phyloP scores from a whole-genome alignment of 1,284 basidiomycete genomes.

The Irpex rosettiformis region DNA sequence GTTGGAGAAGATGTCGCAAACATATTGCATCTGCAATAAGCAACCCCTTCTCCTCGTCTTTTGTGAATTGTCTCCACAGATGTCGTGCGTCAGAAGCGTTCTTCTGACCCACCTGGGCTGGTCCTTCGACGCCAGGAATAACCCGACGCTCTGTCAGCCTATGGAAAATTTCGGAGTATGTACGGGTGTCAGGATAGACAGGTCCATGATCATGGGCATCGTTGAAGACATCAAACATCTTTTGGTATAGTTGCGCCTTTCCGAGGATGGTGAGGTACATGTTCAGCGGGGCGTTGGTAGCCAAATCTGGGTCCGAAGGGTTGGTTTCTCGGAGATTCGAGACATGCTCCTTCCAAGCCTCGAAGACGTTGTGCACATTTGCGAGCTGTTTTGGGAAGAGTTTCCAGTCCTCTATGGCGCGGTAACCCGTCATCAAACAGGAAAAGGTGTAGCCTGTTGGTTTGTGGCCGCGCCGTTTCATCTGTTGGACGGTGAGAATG shows the following conservation, averaged over 20 bases:
- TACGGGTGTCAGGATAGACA: conserved; percentile 48
- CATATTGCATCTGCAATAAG: conserved; percentile 50
- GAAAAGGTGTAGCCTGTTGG: conserved; percentile 63
- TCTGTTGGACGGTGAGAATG: conserved; percentile 37
- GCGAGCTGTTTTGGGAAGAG: conserved; percentile 52
- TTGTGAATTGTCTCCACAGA: conserved; percentile 62
- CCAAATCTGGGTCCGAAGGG: conserved; percentile 40
- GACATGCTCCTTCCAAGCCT: conserved; percentile 47
- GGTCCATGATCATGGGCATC: conserved; percentile 55
- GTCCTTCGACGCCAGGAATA: conserved; percentile 2
- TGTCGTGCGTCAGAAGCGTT: conserved; percentile 56
- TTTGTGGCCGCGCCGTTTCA: conserved; percentile 74
- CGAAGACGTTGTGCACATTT: conserved; percentile 56
- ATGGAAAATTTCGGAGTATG: conserved; percentile 62
- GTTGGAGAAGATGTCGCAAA: conserved; percentile 45
- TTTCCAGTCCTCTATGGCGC: conserved; percentile 56
- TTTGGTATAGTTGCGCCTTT: conserved; percentile 50
- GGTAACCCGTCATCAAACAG: conserved; percentile 60
- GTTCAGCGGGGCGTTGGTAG: conserved; percentile 41
- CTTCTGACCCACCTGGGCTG: conserved; percentile 11
- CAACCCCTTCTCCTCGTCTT: conserved; percentile 39
- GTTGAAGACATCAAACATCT: conserved; percentile 72
- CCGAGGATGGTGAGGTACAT: conserved; percentile 64
- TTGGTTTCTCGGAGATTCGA: conserved; percentile 41
- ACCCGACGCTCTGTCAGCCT: conserved; percentile 35